These are phyloP conservation scores for Pelagophyceae sp. DNA, from an alignment of 352 stramenopile species.

Conservation along the genomic window DNA sequence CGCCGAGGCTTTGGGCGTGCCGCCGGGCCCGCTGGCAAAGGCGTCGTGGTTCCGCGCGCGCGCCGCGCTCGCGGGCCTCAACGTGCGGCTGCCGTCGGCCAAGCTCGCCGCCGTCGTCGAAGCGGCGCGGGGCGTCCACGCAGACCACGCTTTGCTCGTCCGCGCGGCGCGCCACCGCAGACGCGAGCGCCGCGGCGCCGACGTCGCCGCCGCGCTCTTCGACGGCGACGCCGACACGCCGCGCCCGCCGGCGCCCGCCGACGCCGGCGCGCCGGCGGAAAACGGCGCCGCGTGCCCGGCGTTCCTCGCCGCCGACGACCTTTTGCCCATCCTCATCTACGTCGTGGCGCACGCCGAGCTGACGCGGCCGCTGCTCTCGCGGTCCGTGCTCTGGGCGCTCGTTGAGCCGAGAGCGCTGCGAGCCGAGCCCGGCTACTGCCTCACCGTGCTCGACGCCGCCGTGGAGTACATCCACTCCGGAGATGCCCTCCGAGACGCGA, in stretches of 20 bases:
- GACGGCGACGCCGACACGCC: too few relatives aligned
- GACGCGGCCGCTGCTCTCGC: conserved; percentile 58
- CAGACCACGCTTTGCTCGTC: background rate
- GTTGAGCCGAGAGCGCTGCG: conserved; percentile 68
- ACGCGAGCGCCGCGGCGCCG: background rate
- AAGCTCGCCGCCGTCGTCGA: background rate
- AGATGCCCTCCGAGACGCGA: background rate
- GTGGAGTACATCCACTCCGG: conserved; percentile 57
- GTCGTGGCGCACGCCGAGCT: conserved; percentile 62
- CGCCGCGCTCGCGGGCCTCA: background rate
- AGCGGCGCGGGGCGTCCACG: background rate
- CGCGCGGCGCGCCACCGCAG: too few relatives aligned
- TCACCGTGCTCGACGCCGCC: conserved; percentile 72
- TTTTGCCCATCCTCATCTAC: conserved; percentile 71
- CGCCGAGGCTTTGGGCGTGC: background rate
- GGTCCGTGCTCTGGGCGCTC: conserved; percentile 63
- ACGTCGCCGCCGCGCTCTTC: too few relatives aligned
- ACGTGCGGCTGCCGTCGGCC: background rate
- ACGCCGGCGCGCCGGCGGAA: too few relatives aligned
- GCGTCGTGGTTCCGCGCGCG: background rate
- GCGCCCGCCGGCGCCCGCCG: too few relatives aligned
- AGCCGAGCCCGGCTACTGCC: conserved; percentile 66
- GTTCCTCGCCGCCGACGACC: conserved; percentile 59
- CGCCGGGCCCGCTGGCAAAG: too few relatives aligned
- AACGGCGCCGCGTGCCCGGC: background rate